Base-by-base conservation (phyloP, 495 filamentous ascomycete genomes). In the Penicillium salamii region DNA sequence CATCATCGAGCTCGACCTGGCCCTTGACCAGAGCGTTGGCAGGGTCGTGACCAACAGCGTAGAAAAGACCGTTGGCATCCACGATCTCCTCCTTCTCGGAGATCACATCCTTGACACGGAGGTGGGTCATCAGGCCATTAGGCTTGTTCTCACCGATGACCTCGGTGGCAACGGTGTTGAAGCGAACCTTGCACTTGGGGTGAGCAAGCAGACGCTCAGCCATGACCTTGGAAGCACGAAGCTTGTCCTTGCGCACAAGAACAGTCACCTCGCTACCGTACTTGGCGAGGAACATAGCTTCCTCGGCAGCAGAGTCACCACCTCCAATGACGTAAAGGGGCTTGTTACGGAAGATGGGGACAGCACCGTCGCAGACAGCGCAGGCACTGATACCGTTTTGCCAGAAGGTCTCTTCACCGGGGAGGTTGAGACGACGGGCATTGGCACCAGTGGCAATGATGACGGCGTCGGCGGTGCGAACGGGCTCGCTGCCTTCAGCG, bases 401-500 rank as follows among this genome's bases (percentile, higher is more conserved):
- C 93, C 95, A 97, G 77, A 88, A 97, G 57, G 81, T 85, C 40
- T 92, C 87, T 74, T 97, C 93, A 21, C 93, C 93, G n/a, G 83
- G 77, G 8, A 99, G 80, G 60, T 84, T 75, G 19, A 97, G 70
- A 47, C 95, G 77, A 44, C 87, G 77, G 35, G 93, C 93, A 33
- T 91, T 95, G 42, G 93, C 93, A 53, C 93, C 93, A 2, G 93
- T 99, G 13, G 93, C 93, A 37, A 99, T 86, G 71, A 99, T 96
- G 38, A 99, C 68, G 20, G 89, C 77, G 60, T 96, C 90, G 35
- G 95, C 88, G 7, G 95, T 97, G 70, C 87, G 80, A 23, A 78
- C 77, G 46, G 81, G 81, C 57, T 81, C 78, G 51, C 77, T 72
- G 14, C 78, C 73, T 42, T 79, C 77, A 39, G 76, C 78, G 42